Percentiles rank a stretch among this genome's conserved stretches.
phyloP scores from a whole-genome alignment of 2,329 filamentous ascomycete genomes.

The Daldinia sp. region DNA sequence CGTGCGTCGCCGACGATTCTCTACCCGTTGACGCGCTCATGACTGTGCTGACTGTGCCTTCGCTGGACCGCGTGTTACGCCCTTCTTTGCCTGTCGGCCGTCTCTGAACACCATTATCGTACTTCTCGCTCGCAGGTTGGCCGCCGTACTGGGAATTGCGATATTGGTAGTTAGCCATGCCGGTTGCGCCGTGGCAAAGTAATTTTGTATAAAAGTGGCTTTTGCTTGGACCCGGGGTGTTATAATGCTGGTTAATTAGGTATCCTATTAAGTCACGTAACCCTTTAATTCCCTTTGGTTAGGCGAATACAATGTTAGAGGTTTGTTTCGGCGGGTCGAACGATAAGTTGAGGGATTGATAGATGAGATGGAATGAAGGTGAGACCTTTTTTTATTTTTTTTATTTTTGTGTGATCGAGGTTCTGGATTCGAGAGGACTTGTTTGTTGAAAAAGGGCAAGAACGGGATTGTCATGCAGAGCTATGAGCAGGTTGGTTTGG shows the following conservation, averaged over 20 bases:
- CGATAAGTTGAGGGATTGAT: conserved; percentile 11
- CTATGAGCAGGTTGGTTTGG: conserved; percentile 2
- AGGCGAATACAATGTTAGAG: conserved; percentile 17
- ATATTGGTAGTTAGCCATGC: conserved; percentile 62
- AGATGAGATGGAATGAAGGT: conserved; percentile 37
- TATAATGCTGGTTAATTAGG: conserved; percentile 18
- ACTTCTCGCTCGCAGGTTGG: conserved; percentile 49
- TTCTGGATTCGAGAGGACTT: conserved; percentile 20
- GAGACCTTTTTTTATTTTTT: conserved; percentile 35
- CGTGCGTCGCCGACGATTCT: conserved; percentile 81
- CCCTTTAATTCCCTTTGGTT: not conserved
- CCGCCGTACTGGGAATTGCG: conserved; percentile 61
- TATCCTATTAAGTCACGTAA: conserved; percentile 14
- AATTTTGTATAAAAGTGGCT: not conserved
- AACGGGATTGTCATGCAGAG: not conserved
- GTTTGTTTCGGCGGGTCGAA: conserved; percentile 11
- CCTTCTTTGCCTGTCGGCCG: conserved; percentile 53
- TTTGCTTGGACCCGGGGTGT: conserved; percentile 22
- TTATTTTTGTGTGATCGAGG: conserved; percentile 15
- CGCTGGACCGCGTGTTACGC: conserved; percentile 74
- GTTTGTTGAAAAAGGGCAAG: conserved; percentile 14
- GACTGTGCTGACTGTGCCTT: conserved; percentile 88
- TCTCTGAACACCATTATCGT: conserved; percentile 52
- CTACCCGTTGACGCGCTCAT: conserved; percentile 78
- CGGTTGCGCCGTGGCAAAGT: conserved; percentile 11